Evolutionary conservation across 1,284 basidiomycete genomes (phyloP).

Genomic region (Puccinia coronata): DNA sequence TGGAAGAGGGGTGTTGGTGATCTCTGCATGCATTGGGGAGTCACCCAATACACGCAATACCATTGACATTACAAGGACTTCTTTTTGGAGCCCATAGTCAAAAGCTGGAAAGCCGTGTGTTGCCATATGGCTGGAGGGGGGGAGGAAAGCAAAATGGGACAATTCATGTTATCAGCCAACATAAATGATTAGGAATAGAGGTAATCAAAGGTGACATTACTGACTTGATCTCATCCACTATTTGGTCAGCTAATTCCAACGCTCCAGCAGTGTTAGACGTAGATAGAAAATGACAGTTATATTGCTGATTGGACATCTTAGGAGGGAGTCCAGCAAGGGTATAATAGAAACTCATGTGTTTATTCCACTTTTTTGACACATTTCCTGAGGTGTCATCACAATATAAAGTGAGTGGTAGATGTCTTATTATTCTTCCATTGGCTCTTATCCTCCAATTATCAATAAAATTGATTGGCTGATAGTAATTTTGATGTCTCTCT

Average conservation of each 20-base stretch:
- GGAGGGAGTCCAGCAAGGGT: too few relatives aligned
- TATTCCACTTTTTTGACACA: too few relatives aligned
- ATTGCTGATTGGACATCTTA: too few relatives aligned
- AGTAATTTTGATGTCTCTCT: background rate
- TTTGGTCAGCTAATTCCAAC: background rate
- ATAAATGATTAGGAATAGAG: too few relatives aligned
- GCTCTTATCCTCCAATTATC: background rate
- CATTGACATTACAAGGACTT: background rate
- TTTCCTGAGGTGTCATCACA: conserved; percentile 6
- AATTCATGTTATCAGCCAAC: too few relatives aligned
- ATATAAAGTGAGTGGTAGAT: too few relatives aligned
- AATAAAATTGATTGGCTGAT: background rate
- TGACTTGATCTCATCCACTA: background rate
- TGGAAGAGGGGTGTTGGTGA: background rate
- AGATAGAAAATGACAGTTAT: background rate
- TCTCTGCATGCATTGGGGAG: conserved; percentile 17
- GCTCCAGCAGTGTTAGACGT: background rate
- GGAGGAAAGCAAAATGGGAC: too few relatives aligned
- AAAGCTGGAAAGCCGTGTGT: background rate
- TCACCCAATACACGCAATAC: background rate
- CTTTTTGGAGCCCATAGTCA: background rate
- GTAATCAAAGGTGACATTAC: too few relatives aligned
- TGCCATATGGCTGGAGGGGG: background rate
- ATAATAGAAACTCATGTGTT: too few relatives aligned
- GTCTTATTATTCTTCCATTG: background rate